These are phyloP conservation scores for Candida taoyuanica DNA, from an alignment of 805 yeast genomes.

Conservation along the genomic window DNA sequence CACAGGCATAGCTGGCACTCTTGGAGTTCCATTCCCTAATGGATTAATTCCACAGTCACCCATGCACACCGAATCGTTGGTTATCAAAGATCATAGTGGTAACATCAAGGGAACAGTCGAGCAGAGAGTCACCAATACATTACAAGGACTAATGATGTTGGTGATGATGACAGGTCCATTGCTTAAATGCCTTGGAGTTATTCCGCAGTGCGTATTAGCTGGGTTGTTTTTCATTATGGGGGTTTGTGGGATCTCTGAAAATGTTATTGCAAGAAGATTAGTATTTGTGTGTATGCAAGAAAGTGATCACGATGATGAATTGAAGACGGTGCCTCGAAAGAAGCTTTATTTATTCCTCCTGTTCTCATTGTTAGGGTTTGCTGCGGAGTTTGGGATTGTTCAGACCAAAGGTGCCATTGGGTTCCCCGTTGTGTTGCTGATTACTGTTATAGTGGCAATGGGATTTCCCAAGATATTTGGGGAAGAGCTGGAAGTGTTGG, in stretches of 20 bases:
- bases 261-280: constrained; percentile 59
- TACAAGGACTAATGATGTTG: constrained; percentile 78
- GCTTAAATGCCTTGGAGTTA: constrained; percentile 68
- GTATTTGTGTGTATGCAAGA: constrained; percentile 43
- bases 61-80: constrained; percentile 74
- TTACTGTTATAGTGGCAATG: constrained; percentile 60
- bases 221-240: constrained; percentile 96
- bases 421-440: constrained; percentile 78
- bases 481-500: constrained; percentile 59
- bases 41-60: constrained; percentile 98
- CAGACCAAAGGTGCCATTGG: constrained; percentile 90
- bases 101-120: constrained; percentile 58
- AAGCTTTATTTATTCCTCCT: constrained; percentile 48
- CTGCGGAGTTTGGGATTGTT: constrained; percentile 79
- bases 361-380: constrained; percentile 63
- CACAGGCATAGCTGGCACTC: constrained; percentile 80
- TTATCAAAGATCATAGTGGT: constrained; percentile 38
- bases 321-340: constrained; percentile 30
- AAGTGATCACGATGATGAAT: constrained; percentile 13
- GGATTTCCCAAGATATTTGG: constrained; percentile 64
- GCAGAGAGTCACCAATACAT: constrained; percentile 79
- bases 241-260: constrained; percentile 64
- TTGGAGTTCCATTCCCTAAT: constrained; percentile 95
- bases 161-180: constrained; percentile 91
- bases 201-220: constrained; percentile 91